These are phyloP conservation scores for Fraxinus anomala DNA, from an alignment of 257 asterid species.

Conservation along the genomic window DNA sequence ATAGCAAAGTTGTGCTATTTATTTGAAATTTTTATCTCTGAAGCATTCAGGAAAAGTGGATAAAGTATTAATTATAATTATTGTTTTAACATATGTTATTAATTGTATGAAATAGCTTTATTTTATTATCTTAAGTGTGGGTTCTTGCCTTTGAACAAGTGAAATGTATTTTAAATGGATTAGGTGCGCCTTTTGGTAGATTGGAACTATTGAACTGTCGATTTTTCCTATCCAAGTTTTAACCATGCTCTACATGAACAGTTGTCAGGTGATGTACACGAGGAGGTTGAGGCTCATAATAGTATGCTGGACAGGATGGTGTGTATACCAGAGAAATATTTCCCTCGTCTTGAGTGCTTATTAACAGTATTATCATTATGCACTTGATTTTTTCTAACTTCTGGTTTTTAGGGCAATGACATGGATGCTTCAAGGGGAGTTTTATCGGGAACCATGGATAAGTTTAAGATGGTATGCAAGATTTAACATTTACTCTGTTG, in stretches of 20 bases:
- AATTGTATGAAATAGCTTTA: not conserved
- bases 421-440: conserved; percentile 97
- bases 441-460: conserved; percentile 96
- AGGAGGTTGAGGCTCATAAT: conserved; percentile 88
- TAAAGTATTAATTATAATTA: not conserved
- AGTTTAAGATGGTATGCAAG: conserved; percentile 77
- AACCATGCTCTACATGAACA: conserved; percentile 34
- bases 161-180: not conserved
- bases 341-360: conserved; percentile 3
- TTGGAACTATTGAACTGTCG: not conserved
- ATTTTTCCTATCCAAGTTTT: conserved; percentile 2
- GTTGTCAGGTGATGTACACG: conserved; percentile 92
- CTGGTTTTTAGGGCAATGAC: conserved; percentile 68
- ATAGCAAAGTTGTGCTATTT: not conserved
- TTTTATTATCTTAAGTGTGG: not conserved
- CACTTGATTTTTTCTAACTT: conserved; percentile 1
- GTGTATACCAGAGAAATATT: conserved; percentile 27
- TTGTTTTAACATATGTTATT: not conserved
- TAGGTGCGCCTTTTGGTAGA: not conserved
- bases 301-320: conserved; percentile 93
- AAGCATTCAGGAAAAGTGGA: not conserved
- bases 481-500: not conserved
- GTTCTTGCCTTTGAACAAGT: not conserved
- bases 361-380: not conserved
- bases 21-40: not conserved